These are phyloP conservation scores for Aspergillus nidulans DNA, from an alignment of 495 filamentous ascomycete species.

Conservation along the genomic window DNA sequence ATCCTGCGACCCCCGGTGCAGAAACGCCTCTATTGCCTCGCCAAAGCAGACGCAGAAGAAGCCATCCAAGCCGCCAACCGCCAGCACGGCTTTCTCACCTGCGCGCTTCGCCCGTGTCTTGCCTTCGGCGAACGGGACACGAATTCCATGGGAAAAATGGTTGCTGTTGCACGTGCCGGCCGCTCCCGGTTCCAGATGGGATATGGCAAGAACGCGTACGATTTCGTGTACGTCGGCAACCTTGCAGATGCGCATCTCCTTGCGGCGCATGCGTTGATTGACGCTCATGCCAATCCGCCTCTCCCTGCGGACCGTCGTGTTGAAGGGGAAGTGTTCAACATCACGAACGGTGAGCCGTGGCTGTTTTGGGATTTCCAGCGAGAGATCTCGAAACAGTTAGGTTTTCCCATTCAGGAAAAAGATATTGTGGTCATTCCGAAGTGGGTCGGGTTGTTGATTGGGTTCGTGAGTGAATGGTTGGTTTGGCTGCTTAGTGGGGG, in stretches of 20 bases:
- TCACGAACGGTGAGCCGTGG: slow-evolving; percentile 9
- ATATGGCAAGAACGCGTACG: slow-evolving; percentile 4
- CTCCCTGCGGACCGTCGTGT: background rate
- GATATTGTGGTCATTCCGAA: slow-evolving; percentile 10
- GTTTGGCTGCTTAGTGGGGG: slow-evolving; percentile 2
- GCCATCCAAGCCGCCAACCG: slow-evolving; percentile 10
- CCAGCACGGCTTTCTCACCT: slow-evolving; percentile 5
- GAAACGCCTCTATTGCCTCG: slow-evolving; percentile 10
- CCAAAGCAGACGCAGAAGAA: slow-evolving; percentile 12
- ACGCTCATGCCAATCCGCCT: too few species aligned
- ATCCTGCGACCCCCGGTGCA: slow-evolving; percentile 9
- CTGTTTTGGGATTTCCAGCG: slow-evolving; percentile 16
- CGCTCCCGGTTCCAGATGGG: slow-evolving; percentile 9
- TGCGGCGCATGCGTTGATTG: background rate
- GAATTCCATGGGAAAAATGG: slow-evolving; percentile 6
- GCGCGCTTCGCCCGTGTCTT: background rate
- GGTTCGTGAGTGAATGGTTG: slow-evolving; percentile 10
- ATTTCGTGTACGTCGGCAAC: slow-evolving; percentile 11
- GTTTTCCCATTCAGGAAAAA: background rate
- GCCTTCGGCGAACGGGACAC: slow-evolving; percentile 9
- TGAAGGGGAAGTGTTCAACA: slow-evolving; percentile 10
- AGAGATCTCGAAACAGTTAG: background rate
- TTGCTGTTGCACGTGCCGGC: slow-evolving; percentile 4
- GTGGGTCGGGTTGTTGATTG: slow-evolving; percentile 9
- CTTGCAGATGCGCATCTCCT: slow-evolving; percentile 9